phyloP scores from a whole-genome alignment of 306 rosid species.

The Morella rubra region DNA sequence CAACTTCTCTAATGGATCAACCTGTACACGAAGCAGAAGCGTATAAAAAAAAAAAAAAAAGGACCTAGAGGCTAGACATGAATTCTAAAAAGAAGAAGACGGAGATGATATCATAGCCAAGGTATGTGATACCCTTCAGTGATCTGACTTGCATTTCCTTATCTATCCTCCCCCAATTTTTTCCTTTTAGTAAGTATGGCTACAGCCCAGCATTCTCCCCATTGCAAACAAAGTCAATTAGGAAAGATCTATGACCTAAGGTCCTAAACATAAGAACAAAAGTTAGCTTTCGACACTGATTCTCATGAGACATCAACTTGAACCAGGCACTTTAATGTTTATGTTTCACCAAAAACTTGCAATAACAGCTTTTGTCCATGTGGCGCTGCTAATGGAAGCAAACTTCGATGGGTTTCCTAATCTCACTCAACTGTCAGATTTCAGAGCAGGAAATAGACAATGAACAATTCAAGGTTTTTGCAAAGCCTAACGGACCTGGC shows the following conservation, averaged over 20 bases:
- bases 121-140: background rate
- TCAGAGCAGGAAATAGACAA: background rate
- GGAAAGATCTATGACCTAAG: background rate
- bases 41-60: background rate
- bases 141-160: no score
- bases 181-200: background rate
- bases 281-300: background rate
- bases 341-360: background rate
- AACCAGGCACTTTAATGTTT: background rate
- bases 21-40: conserved; percentile 47
- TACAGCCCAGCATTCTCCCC: background rate
- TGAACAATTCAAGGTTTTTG: background rate
- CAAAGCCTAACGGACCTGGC: conserved; percentile 48
- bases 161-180: background rate
- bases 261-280: background rate
- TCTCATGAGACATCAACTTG: background rate
- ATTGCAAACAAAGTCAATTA: background rate
- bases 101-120: background rate
- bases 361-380: background rate
- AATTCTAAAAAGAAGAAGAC: conserved; percentile 7
- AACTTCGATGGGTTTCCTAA: background rate
- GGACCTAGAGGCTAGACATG: background rate
- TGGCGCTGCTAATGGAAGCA: background rate
- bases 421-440: background rate
- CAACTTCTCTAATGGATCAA: conserved; percentile 80